phyloP scores from a whole-genome alignment of 257 asterid species.

The Nicotiana undulata region DNA sequence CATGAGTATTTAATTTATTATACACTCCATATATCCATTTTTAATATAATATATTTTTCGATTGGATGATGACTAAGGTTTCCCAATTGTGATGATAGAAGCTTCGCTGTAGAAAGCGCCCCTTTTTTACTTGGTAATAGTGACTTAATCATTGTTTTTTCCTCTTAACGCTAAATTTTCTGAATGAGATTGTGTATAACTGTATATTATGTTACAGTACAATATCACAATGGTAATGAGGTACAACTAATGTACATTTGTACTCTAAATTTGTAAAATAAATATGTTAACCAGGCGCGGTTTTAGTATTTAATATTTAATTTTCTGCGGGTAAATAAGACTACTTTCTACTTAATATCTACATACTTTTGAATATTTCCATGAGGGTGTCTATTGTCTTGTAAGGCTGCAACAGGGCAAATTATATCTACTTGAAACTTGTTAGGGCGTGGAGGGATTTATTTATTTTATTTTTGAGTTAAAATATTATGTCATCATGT shows the following conservation, averaged over 20 bases:
- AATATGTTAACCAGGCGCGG: neutral
- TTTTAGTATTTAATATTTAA: neutral
- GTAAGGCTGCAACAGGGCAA: neutral
- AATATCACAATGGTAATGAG: no score
- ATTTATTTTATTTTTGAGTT: neutral
- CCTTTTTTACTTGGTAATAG: neutral
- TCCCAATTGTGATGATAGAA: neutral
- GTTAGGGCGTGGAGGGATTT: neutral
- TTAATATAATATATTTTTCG: neutral
- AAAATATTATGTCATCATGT: neutral
- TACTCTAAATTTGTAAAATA: neutral
- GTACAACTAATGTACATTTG: neutral
- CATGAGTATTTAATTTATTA: no score
- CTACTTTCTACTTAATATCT: neutral
- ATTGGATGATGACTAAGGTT: constrained; percentile 3
- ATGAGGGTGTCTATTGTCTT: neutral
- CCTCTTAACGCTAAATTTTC: no score
- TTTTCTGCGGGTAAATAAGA: neutral
- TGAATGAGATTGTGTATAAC: no score
- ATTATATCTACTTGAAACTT: neutral
- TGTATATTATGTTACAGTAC: no score
- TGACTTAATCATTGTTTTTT: neutral
- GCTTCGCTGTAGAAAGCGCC: neutral
- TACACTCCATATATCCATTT: no score
- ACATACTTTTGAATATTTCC: neutral